These are phyloP conservation scores for Coniferiporia sulphurascens DNA, from an alignment of 1,284 basidiomycete species.

Conservation along the genomic window DNA sequence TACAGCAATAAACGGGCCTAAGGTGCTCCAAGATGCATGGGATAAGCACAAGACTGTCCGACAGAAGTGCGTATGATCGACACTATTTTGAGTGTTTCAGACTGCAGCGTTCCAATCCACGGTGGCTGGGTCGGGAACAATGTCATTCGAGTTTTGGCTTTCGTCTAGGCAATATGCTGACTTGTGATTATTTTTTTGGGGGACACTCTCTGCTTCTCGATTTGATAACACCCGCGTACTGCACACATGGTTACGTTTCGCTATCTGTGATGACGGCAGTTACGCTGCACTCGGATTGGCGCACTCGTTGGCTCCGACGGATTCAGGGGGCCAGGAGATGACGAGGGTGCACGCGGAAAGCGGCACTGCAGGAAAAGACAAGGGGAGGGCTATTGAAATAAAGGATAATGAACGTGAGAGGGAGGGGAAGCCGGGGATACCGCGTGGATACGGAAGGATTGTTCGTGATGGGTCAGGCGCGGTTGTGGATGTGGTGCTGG, in stretches of 20 bases:
- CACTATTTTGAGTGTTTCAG: not conserved
- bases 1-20: slow-evolving; percentile 78
- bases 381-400: not conserved
- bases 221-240: not conserved
- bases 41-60: slow-evolving; percentile 84
- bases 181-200: not conserved
- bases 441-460: slow-evolving; percentile 81
- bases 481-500: slow-evolving; percentile 73
- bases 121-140: not conserved
- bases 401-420: not conserved
- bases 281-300: slow-evolving; percentile 76
- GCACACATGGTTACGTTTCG: too few species aligned
- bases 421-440: slow-evolving; percentile 32
- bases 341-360: slow-evolving; percentile 11
- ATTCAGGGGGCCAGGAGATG: slow-evolving; percentile 54
- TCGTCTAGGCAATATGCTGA: not conserved
- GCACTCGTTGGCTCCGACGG: slow-evolving; percentile 58
- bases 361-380: slow-evolving; percentile 12
- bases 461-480: slow-evolving; percentile 81
- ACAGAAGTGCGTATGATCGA: slow-evolving; percentile 73
- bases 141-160: slow-evolving; percentile 6
- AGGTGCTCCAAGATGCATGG: slow-evolving; percentile 82
- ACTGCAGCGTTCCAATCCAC: not conserved
- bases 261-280: slow-evolving; percentile 36
- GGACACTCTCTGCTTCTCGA: not conserved